Base-by-base conservation (phyloP, 768 basidiomycete species). In the Chalciporus chontae region DNA sequence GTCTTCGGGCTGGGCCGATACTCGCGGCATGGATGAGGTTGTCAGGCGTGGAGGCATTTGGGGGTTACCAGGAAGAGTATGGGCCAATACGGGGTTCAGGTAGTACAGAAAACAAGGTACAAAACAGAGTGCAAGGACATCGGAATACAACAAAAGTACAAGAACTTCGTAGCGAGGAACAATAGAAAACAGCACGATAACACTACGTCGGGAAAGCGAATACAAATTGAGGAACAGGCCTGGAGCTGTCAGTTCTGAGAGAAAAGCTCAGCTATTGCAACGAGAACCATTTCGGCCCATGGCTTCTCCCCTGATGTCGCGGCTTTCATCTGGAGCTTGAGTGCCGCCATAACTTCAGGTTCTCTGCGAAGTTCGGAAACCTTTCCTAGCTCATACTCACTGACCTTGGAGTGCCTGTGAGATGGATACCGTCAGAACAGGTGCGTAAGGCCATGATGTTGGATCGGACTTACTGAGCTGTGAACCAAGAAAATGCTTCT, bases 1-100 rank as follows among this genome's bases (percentile, higher is more conserved):
- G 45, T 53, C 58, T 15, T 47, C 53, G 3, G 65, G 69, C 27
- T 82, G 81, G 49, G 50, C 83, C 41, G 77, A 80, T 48, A 63
- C 69, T 8, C 77, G 79, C 31, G 71, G 71, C 19, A 67, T 90
- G 60, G 87, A 88, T 56, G 87, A 91, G 61, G 73, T 81, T 32
- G 79, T 81, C 54, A 74, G 90, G 41, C 74, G 90, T 14, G 89
- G 89, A 4, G 88, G 89, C 6, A 69, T 77, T 8, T 74, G 88
- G 48, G 81, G 86, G 4, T 61, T 91, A 46, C 73, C 85, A 36
- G 89, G 87, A 17, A 75, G 83, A 50, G 72, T 89, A 27, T 91
- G 78, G 78, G 44, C 47, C 26, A 54, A 50, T 27, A 54, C 39
- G 48, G 55, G 59, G 27, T 45, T 43, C 31, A 57, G 34, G 37